Evolutionary conservation across 148 eudicot species (phyloP), one percentile per base, ranked within the genome.

Genomic region (Spergularia marina): DNA sequence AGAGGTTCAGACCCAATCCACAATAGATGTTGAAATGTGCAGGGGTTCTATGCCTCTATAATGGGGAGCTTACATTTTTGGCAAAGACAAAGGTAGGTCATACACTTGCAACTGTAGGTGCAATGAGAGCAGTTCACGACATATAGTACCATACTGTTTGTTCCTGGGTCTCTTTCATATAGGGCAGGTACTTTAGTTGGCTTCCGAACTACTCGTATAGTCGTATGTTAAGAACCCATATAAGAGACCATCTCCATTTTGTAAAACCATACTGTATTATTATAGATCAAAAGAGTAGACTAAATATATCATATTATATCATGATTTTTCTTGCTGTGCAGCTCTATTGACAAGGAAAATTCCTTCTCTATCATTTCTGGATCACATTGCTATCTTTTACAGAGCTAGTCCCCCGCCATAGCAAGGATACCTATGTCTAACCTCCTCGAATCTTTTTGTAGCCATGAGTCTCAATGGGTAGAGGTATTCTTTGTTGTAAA

Each of bases 1-100:
- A 75, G 87, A 77, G 96, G 94, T 65, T 88, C 94, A 5, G 91
- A 93, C 78, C 98, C 98, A 1, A 93, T 93, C 70, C 98, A 93
- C 73, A 93, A 93, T 74, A 85, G 82, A 80, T 74, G 86, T 71
- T 84, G 84, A 89, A 39, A 14, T 61, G 23, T 7, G 25, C 71
- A 47, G 70, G 65, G 72, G 54, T 47, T 1, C 56, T 30, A 68
- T 53, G 70, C 75, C 76, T 70, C 51, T 47, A 2, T 20, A 44
- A 56, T 73, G 51, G 73, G 74, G 57, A 72, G 64, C 60, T 34
- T 15, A 72, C 60, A 72, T 9, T 80, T 76, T 81, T 67, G 83
- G 65, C 59, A 77, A 61, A 77, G 69, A 51, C 68, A 20, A 52
- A 67, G 80, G 79, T 80, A 80, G 76, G 73, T 79, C 56, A 73